Evolutionary conservation across 345 rosid species (phyloP), one percentile per base, ranked within the genome.

Genomic region (Corchorus capsularis): DNA sequence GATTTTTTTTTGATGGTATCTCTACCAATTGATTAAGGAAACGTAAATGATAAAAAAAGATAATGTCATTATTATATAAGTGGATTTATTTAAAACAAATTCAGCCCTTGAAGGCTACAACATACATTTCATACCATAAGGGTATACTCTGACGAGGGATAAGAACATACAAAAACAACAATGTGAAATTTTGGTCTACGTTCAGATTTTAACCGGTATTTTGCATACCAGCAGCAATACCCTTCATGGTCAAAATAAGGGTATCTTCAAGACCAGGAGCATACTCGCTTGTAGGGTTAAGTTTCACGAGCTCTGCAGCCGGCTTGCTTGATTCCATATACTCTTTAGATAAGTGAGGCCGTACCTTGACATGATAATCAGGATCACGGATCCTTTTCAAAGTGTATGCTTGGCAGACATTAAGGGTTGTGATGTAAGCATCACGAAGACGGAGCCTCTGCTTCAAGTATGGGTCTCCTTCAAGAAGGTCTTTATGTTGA

Each of bases 211-310:
- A 96, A 81, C 99, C 99, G 5, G 98, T 94, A 87, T 96, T 96
- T 79, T 94, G 98, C 80, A 92, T 43, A 43, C 98, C 98, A 3
- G 99, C 98, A 41, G 99, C 99, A 62, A 94, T 88, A 71, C 99
- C 99, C 87, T 96, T 96, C 97, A 92, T 94, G 32, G 98, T 96
- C 85, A 96, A 81, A 81, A 96, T 94, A 19, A 96, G 87, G 75
- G 98, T 94, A 81, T 94, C 99, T 76, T 94, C 98, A 22, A 93
- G 86, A 17, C 98, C 98, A 19, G 98, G 97, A 0, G 96, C 96
- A 62, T 93, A 93, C 52, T 96, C 99, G 8, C 98, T 93, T 1
- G 86, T 92, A 0, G 97, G 97, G 83, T 93, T 96, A 60, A 96
- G 94, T 79, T 83, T 89, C 76, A 92, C 84, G 62, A 93, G 97